Evolutionary conservation across 2,329 filamentous ascomycete species (phyloP), one percentile per base, ranked within the genome.

Genomic region (Hypocrella siamensis): DNA sequence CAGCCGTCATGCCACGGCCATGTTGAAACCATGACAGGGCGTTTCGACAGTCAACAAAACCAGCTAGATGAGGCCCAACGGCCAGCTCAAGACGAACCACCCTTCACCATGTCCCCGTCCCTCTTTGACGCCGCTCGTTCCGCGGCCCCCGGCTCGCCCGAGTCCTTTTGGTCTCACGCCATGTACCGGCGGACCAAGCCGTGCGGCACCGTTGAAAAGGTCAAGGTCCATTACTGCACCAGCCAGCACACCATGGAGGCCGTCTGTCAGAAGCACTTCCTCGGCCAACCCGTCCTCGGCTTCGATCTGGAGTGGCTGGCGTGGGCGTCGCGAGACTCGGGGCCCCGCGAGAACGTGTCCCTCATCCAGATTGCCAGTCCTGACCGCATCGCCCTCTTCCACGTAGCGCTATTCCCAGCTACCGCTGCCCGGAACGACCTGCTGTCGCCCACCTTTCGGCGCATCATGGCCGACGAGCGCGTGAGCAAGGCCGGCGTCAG

Each of bases 241-340:
- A 78, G 62, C 35, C 67, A 65, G 28, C 59, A 71, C 22, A 70
- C 69, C 3, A 78, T 79, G 14, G 83, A 94, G 49, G 54, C 60
- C 5, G 66, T 80, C 6, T 62, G 72, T 36, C 52, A 70, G 36
- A 52, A 68, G 35, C 64, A 78, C 35, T 93, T 94, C 42, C 47
- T 75, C 25, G 42, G 66, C 17, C 73, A 90, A 45, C 61, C 70
- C 25, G 54, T 92, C 3, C 50, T 94, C n/a, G 86, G 86, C 0
- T 84, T 94, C 38, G 86, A 94, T 46, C 65, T 94, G 38, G 88
- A 94, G 57, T 94, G 88, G 86, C 64, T 72, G 32, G 40, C 60
- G 2, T 58, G 66, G 5, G 63, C 71, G 1, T 57, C 47, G 5
- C 60, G 49, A 15, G 43, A 40, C 6, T 49, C 63, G 3, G 60